Percentiles rank a stretch among this genome's conserved stretches.
These are phyloP conservation scores for Zymoseptoria crescenta DNA, from an alignment of 2,329 filamentous ascomycete genomes.

Conservation along the genomic window DNA sequence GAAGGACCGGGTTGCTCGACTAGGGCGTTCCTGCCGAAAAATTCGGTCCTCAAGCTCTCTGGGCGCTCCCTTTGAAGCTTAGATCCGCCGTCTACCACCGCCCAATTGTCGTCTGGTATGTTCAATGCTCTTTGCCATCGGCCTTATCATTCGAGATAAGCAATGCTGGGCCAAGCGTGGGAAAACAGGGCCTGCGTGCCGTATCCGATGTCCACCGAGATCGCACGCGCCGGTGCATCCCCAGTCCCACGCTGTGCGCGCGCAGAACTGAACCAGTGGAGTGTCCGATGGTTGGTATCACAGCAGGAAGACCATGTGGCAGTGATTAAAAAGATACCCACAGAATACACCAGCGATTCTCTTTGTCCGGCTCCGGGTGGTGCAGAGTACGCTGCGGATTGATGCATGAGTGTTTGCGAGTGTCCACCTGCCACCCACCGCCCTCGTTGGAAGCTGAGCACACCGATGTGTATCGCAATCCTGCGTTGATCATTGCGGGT, in stretches of 20 bases:
- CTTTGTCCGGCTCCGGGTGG: background rate
- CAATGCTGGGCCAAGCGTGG: background rate
- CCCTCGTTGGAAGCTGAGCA: background rate
- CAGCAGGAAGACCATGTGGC: background rate
- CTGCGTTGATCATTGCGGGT: background rate
- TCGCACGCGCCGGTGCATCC: background rate
- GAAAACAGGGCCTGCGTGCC: background rate
- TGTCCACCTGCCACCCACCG: background rate
- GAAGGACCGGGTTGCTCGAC: background rate
- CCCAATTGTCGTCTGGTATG: background rate
- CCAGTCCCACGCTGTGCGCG: background rate
- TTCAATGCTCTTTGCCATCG: background rate
- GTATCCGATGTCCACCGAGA: background rate
- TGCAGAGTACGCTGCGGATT: background rate
- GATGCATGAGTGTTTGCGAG: background rate
- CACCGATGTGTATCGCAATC: background rate
- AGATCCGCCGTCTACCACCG: background rate
- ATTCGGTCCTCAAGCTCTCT: background rate
- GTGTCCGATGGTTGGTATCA: background rate
- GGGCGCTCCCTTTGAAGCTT: background rate
- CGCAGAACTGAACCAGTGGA: background rate
- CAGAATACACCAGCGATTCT: background rate
- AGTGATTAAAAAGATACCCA: background rate
- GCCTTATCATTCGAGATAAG: background rate
- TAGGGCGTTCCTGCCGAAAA: background rate